Evolutionary conservation across 192 early-diverging fungal species (phyloP), one percentile per base, ranked within the genome.

Genomic region (Jimgerdemannia lactiflua): DNA sequence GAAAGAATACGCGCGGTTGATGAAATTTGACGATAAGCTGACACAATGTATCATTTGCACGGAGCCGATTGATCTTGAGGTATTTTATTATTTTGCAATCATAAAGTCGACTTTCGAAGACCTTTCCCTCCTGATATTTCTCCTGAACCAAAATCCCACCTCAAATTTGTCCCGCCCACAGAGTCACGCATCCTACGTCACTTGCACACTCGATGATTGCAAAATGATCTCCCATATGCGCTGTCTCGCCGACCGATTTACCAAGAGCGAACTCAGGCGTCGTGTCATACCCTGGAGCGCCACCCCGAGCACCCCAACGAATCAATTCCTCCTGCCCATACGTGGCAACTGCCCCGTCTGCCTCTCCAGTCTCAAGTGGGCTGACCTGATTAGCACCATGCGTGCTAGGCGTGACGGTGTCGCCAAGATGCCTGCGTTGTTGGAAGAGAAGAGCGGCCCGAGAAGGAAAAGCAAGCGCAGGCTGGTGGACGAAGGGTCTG

Each of bases 331-430:
- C 43, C 42, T 76, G 39, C 75, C 75, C 3, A 40, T 70, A 1
- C 19, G 71, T n/a, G 75, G 75, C 4, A 39, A 69, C 3, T 76
- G 75, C 75, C 75, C 75, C 42, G 64, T 39, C 14, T 76, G 75
- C 43, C 20, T 19, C 17, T 44, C 7, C 4, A n/a, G 11, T 11
- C 59, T 76, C 10, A 43, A 63, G 40, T 76, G 75, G 75, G 75
- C 68, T n/a, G 75, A 76, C 65, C 18, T 70, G 43, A 76, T 76
- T 64, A 43, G 49, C 14, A 14, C 49, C 49, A 59, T 14, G 49
- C 49, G 14, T 14, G 49, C 49, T 14, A 59, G 49, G 49, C 49
- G 49, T 14, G 49, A 59, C 14, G 49, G 49, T 10, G 14, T 59
- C 49, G 14, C 49, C 49, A 59, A 59, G 14, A 14, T 6, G 6